Evolutionary conservation across 2,329 filamentous ascomycete genomes (phyloP), one percentile per base, ranked within the genome.

Genomic region (Colletotrichum spaethianum): DNA sequence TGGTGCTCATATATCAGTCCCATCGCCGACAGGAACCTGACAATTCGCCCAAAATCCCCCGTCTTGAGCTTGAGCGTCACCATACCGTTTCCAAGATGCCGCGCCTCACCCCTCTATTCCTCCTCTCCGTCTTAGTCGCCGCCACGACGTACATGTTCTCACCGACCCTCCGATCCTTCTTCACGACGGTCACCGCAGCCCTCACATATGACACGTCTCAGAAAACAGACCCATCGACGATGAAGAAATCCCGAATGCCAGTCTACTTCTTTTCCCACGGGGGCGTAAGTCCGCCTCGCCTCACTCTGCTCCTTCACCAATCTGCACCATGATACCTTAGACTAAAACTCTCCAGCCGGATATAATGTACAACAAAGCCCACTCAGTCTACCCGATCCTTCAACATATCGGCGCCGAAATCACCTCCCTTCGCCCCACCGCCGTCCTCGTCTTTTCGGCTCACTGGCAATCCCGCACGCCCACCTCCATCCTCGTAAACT

Each of bases 361-460:
- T 75, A 86, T 93, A 44, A 92, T 93, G 85, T 92, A 92, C 77
- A 86, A 93, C n/a, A 88, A 84, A 4, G 79, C 89, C 0, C 93
- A 95, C 77, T 91, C 92, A 1, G 93, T 90, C 12, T 93, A 92
- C 76, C 79, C 84, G 4, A 84, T 92, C 66, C 87, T 95, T 5
- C 87, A 91, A 75, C 79, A 85, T 31, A 91, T 94, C 63, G 93
- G 93, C 52, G 85, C 80, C 9, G 92, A 94, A 76, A 94, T 95
- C 78, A 94, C 92, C 0, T 84, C 88, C 36, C 89, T 94, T 53
- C 92, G 91, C 76, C 93, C 93, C 1, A 91, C 89, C 73, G 93
- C 92, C 2, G 87, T 95, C 20, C 90, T 95, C 1, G 91, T 94
- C 33, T 92, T 95, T 78, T 94, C 93, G 0, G 93, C 92, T 1